Conservation (phyloP, 2,329 filamentous ascomycete species). For the Cordyceps pruinosa region DNA sequence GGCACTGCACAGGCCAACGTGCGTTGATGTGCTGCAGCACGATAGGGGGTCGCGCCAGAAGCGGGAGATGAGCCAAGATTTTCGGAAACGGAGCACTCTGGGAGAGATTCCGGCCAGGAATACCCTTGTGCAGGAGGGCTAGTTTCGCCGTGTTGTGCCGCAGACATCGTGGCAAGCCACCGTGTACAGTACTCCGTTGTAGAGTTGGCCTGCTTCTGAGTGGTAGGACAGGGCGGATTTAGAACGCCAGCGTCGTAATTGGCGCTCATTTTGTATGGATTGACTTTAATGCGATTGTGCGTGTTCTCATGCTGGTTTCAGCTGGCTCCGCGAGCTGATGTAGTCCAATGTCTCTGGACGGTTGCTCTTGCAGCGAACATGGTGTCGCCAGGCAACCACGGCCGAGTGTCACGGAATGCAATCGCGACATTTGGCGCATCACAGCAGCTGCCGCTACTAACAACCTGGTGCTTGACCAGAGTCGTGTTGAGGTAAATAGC, state of each 20-base stretch:
- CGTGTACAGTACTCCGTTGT: not conserved
- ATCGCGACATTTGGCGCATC: not conserved
- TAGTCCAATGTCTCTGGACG: not conserved
- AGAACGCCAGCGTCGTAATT: not conserved
- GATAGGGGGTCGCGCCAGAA: not conserved
- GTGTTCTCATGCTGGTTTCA: not conserved
- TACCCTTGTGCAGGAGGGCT: not conserved
- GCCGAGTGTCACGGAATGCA: not conserved
- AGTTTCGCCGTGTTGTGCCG: not conserved
- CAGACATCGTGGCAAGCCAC: conserved; percentile 3
- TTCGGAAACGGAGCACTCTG: not conserved
- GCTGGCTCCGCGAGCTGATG: not conserved
- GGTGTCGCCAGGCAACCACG: not conserved
- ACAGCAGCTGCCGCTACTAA: not conserved
- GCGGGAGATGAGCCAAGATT: not conserved
- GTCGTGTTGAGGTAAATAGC: not conserved
- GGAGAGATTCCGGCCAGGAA: not conserved
- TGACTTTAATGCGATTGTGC: not conserved
- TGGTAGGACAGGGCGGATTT: not conserved
- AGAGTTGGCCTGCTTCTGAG: not conserved
- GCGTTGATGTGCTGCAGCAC: not conserved
- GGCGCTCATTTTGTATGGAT: not conserved
- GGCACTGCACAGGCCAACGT: not conserved
- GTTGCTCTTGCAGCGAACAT: not conserved
- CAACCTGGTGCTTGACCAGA: too few species aligned